A percentile compares a stretch with the other conserved stretches of the same genome.
These are phyloP conservation scores for Globisporangium megalacanthum DNA, from an alignment of 352 stramenopile species.

Conservation along the genomic window DNA sequence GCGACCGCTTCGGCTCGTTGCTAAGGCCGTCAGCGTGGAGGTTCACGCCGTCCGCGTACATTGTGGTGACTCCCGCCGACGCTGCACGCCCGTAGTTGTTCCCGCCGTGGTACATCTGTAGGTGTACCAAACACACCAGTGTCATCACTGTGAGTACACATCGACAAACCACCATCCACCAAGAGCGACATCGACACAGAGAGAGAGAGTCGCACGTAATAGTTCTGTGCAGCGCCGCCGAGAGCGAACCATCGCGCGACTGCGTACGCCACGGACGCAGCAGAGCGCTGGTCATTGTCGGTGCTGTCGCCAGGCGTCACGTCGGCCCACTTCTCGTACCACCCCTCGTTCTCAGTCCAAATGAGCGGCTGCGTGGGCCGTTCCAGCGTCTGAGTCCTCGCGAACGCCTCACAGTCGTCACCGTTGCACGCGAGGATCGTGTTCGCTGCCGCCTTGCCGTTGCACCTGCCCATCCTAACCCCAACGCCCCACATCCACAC, in stretches of 20 bases:
- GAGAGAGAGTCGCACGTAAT: slow-evolving; percentile 42
- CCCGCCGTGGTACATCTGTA: slow-evolving; percentile 69
- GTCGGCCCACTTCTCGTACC: slow-evolving; percentile 63
- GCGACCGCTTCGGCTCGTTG: slow-evolving; percentile 66
- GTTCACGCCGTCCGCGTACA: slow-evolving; percentile 68
- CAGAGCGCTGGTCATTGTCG: slow-evolving; percentile 40
- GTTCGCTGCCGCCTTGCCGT: slow-evolving; percentile 54
- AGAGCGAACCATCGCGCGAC: slow-evolving; percentile 67
- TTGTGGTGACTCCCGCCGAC: slow-evolving; percentile 59
- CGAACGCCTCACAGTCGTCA: slow-evolving; percentile 66
- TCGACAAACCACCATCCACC: neutral
- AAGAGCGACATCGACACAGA: neutral
- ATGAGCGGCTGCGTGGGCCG: slow-evolving; percentile 44
- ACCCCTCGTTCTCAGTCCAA: slow-evolving; percentile 77
- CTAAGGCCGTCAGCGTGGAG: slow-evolving; percentile 58
- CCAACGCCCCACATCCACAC: neutral
- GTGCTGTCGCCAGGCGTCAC: slow-evolving; percentile 17
- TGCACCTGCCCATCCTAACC: slow-evolving; percentile 27
- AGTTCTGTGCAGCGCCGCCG: slow-evolving; percentile 59
- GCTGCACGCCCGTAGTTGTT: slow-evolving; percentile 68
- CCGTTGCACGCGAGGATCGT: slow-evolving; percentile 64
- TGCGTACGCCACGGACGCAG: slow-evolving; percentile 50
- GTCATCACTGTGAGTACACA: neutral
- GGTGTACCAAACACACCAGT: neutral
- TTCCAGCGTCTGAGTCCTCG: slow-evolving; percentile 30